Evolutionary conservation across 2,329 filamentous ascomycete species (phyloP).

Genomic region (Magnaporthales sp.): DNA sequence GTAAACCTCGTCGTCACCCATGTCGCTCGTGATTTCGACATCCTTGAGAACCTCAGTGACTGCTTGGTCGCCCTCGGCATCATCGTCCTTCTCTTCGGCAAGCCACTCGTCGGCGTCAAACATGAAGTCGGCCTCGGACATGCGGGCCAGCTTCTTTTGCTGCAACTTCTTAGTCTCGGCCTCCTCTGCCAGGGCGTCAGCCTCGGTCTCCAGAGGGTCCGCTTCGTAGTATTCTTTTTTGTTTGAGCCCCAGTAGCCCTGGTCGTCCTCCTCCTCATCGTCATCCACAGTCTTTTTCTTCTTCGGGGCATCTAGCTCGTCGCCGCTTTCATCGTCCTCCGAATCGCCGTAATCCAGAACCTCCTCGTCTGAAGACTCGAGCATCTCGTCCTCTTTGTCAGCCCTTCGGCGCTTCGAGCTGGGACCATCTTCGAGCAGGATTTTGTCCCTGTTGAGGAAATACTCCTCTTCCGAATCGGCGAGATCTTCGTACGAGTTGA

Average conservation of each 20-base stretch:
- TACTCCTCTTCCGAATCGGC: constrained; percentile 94
- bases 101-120: constrained; percentile 88
- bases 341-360: constrained; percentile 23
- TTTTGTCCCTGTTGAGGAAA: constrained; percentile 75
- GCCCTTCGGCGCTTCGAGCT: constrained; percentile 64
- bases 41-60: constrained; percentile 83
- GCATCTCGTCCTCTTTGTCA: constrained; percentile 50
- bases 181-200: constrained; percentile 79
- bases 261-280: constrained; percentile 42
- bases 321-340: constrained; percentile 16
- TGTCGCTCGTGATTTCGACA: constrained; percentile 69
- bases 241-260: constrained; percentile 77
- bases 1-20: constrained; percentile 65
- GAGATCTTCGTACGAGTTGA: constrained; percentile 69
- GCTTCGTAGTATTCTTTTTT: constrained; percentile 91
- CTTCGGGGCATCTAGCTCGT: constrained; percentile 16
- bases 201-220: constrained; percentile 59
- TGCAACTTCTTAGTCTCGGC: constrained; percentile 80
- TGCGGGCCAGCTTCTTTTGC: constrained; percentile 80
- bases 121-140: constrained; percentile 87
- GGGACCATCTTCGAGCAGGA: constrained; percentile 75
- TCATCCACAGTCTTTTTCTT: constrained; percentile 12
- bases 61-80: constrained; percentile 43
- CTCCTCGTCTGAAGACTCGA: constrained; percentile 56
- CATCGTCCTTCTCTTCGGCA: constrained; percentile 40